A percentile compares a stretch with the other conserved stretches of the same genome.
These are phyloP conservation scores for Nowakowskiella sp. DNA, from an alignment of 192 early-diverging fungal genomes.

Conservation along the genomic window DNA sequence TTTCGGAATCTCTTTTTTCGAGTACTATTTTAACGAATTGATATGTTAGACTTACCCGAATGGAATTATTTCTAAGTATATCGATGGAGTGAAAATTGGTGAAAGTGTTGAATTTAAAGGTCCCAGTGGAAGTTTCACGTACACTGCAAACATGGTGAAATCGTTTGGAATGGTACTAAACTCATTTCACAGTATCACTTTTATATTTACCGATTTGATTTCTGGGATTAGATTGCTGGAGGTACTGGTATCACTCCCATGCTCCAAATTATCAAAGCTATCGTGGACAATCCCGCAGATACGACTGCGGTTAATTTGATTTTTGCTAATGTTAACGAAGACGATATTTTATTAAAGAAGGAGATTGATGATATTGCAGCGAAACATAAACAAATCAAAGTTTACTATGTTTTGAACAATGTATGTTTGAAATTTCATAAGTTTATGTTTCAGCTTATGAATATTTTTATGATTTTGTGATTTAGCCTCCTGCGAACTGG, in stretches of 20 bases:
- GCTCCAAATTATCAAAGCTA: constrained; percentile 85
- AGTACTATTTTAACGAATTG: background rate
- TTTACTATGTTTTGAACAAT: constrained; percentile 78
- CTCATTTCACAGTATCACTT: constrained; percentile 6
- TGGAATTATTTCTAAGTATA: constrained; percentile 70
- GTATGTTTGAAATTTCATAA: constrained; percentile 6
- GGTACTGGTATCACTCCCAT: constrained; percentile 96
- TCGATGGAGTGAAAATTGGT: constrained; percentile 62
- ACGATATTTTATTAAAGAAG: constrained; percentile 78
- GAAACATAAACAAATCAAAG: constrained; percentile 64
- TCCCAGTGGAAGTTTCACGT: constrained; percentile 84
- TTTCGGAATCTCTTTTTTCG: constrained; percentile 11
- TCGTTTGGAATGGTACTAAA: constrained; percentile 64
- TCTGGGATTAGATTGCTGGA: constrained; percentile 60
- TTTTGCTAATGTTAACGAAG: constrained; percentile 83
- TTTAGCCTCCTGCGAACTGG: constrained; percentile 66
- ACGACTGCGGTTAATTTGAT: constrained; percentile 79
- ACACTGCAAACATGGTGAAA: constrained; percentile 70
- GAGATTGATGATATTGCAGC: constrained; percentile 75
- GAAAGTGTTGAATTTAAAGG: constrained; percentile 71
- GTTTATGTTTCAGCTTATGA: constrained; percentile 1
- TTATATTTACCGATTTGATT: background rate
- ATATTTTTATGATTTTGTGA: constrained; percentile 19
- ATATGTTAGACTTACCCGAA: constrained; percentile 69
- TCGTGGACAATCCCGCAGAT: constrained; percentile 78